Percentiles rank a stretch among this genome's conserved stretches.
These are phyloP conservation scores for Athelia psychrophila DNA, from an alignment of 1,284 basidiomycete species.

Conservation along the genomic window DNA sequence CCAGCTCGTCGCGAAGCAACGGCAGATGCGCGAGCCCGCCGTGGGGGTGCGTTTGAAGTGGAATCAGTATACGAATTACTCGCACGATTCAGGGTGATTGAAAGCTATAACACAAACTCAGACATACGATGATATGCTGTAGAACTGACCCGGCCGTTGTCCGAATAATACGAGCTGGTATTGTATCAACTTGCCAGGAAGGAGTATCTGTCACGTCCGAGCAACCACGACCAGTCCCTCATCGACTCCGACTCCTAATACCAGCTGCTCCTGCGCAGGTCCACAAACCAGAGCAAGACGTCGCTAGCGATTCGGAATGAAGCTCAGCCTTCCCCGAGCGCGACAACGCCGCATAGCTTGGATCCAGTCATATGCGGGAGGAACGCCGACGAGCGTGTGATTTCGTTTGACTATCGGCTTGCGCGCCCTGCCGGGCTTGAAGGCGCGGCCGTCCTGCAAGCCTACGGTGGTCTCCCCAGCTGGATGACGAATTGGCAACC, in stretches of 20 bases:
- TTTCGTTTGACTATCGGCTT: conserved; percentile 71
- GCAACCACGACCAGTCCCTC: conserved; percentile 98
- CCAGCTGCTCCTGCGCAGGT: conserved; percentile 42
- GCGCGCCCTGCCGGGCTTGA: conserved; percentile 87
- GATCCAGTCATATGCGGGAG: conserved; percentile 87
- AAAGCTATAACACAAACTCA: too few species aligned
- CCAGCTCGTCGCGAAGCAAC: conserved; percentile 95
- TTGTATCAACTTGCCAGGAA: too few species aligned
- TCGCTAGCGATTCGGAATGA: conserved; percentile 71
- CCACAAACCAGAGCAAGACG: conserved; percentile 41
- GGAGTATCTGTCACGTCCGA: too few species aligned
- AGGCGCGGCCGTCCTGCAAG: conserved; percentile 82
- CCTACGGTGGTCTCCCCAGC: conserved; percentile 87
- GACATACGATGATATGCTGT: too few species aligned
- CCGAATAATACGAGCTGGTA: too few species aligned
- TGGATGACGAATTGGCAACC: conserved; percentile 97
- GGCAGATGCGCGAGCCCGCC: too few species aligned
- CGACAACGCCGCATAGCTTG: conserved; percentile 88
- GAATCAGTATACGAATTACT: too few species aligned
- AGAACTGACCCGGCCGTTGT: too few species aligned
- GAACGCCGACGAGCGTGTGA: conserved; percentile 74
- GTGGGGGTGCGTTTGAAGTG: too few species aligned
- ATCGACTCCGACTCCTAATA: conserved; percentile 58
- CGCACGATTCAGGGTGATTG: too few species aligned
- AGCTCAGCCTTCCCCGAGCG: conserved; percentile 95